Percentiles rank a stretch among this genome's conserved stretches.
These are phyloP conservation scores for Candida sithepensis DNA, from an alignment of 805 yeast species.

Conservation along the genomic window DNA sequence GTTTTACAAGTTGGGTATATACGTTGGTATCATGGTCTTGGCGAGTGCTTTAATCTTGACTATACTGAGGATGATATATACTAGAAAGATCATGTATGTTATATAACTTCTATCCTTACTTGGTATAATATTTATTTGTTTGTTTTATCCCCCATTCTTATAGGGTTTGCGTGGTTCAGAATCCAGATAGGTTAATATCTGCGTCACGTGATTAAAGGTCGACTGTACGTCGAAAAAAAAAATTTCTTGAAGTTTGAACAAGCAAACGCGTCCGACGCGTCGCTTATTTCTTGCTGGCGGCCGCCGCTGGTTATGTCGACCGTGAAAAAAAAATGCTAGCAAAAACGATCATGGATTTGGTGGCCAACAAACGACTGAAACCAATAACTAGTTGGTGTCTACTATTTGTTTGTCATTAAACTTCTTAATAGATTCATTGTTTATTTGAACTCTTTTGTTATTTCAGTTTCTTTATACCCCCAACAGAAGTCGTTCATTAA, in stretches of 20 bases:
- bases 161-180: no score
- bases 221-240: neutral
- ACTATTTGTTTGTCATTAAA: neutral
- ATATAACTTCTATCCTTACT: neutral
- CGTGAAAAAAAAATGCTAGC: neutral
- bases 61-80: constrained; percentile 4
- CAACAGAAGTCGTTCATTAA: neutral
- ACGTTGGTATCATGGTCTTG: constrained; percentile 29
- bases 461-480: neutral
- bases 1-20: constrained; percentile 26
- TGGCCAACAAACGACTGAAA: neutral
- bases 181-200: no score
- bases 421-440: no score
- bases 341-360: neutral
- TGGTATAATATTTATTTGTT: no score
- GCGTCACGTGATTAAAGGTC: no score
- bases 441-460: neutral
- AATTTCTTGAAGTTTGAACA: neutral
- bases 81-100: constrained; percentile 1
- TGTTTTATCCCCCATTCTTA: no score
- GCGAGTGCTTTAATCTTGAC: constrained; percentile 9
- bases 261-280: neutral
- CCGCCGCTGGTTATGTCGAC: neutral
- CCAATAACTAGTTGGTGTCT: neutral
- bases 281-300: neutral